phyloP scores from a whole-genome alignment of 2,329 filamentous ascomycete genomes.

The Aplosporella prunicola region DNA sequence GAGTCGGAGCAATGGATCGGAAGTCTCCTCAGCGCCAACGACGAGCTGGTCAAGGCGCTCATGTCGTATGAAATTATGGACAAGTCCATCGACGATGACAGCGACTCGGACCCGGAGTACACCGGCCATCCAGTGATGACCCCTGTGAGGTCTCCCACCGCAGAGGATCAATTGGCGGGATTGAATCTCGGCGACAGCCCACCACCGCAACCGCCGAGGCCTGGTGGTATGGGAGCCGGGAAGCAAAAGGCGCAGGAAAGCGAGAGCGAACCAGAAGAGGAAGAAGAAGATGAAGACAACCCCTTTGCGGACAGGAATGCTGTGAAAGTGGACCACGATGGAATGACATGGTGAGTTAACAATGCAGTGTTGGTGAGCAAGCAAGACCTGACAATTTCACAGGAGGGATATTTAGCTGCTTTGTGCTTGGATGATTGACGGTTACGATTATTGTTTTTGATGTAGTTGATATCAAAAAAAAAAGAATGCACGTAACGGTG shows the following conservation, averaged over 20 bases:
- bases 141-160: slow-evolving; percentile 12
- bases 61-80: slow-evolving; percentile 95
- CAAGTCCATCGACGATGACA: slow-evolving; percentile 66
- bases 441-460: too few species aligned
- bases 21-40: slow-evolving; percentile 83
- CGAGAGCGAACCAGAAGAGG: slow-evolving; percentile 47
- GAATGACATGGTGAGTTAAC: slow-evolving; percentile 15
- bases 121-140: slow-evolving; percentile 10
- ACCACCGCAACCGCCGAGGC: slow-evolving; percentile 43
- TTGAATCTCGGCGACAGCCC: slow-evolving; percentile 33
- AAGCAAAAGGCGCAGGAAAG: slow-evolving; percentile 40
- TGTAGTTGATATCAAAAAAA: too few species aligned
- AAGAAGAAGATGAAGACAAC: slow-evolving; percentile 71
- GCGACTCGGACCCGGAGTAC: slow-evolving; percentile 51
- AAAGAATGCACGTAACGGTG: too few species aligned
- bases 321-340: slow-evolving; percentile 40
- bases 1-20: slow-evolving; percentile 86
- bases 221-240: slow-evolving; percentile 28
- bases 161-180: slow-evolving; percentile 36
- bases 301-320: slow-evolving; percentile 81
- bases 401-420: slow-evolving; percentile 9
- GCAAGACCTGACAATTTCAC: not conserved
- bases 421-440: too few species aligned
- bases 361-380: not conserved
- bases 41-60: slow-evolving; percentile 85